Base-by-base conservation (phyloP, 1,284 basidiomycete species). In the Lignosus rhinocerotis region DNA sequence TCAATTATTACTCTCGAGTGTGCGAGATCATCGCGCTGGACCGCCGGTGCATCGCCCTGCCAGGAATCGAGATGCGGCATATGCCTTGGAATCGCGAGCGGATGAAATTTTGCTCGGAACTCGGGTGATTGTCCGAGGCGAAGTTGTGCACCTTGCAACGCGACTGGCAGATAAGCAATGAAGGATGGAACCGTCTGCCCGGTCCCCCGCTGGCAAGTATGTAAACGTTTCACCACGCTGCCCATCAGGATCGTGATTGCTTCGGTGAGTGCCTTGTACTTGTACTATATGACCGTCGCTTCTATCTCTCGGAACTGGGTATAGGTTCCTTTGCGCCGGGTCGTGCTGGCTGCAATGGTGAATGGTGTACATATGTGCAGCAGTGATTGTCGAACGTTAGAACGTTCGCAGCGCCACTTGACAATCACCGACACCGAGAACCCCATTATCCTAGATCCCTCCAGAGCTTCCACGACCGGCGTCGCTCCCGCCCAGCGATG, bases 281-380 rank as follows among this genome's bases (percentile, higher is more conserved):
- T 17, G 30, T 32, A 31, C n/a, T 36, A 9, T 25, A 34, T 30
- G 34, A 30, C 51, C 21, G 14, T 11, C 21, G n/a, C 38, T 57
- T 53, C 44, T 47, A 43, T 53, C 39, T 21, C 49, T 25, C 25
- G 25, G 25, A 25, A 25, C 25, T 25, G 2, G 25, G 4, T 25
- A 25, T 51, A 58, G 56, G 51, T 46, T 58, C 56, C 56, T 58
- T 44, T 48, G 43, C 17, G 45, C 39, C 46, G 56, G 56, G 46
- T 49, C 51, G 25, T 17, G 50, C 34, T 45, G 48, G 12, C 49
- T 51, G 14, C 25, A 33, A 38, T 11, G 17, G 39, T 48, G 8
- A 16, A 39, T 34, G 41, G 44, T 21, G 10, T 12, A 42, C n/a
- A 10, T 6, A 39, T 30, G 30, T 30, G 30, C 17, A 31, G 31